Percentiles rank a stretch among this genome's conserved stretches.
Conservation (phyloP, 768 basidiomycete genomes). For the Trametes punicea region DNA sequence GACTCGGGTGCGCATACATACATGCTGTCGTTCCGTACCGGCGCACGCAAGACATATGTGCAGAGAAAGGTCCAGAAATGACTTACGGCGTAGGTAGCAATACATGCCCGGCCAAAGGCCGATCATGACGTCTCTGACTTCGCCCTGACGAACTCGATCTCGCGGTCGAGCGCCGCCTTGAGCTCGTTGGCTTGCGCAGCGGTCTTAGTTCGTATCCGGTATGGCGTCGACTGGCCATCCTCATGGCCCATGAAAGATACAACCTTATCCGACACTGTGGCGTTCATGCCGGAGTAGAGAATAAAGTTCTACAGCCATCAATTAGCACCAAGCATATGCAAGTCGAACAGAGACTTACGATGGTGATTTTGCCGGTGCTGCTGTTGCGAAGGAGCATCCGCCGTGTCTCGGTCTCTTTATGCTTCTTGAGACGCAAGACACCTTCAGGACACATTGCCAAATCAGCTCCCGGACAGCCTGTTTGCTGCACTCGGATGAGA, state of each 20-base stretch:
- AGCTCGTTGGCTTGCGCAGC: slow-evolving; percentile 56
- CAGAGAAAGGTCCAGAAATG: not conserved
- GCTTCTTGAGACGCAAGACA: slow-evolving; percentile 67
- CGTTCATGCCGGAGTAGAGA: slow-evolving; percentile 56
- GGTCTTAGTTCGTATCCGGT: slow-evolving; percentile 57
- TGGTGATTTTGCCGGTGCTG: slow-evolving; percentile 67
- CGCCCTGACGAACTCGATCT: slow-evolving; percentile 44
- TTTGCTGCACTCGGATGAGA: slow-evolving; percentile 6
- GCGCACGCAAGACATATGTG: not conserved
- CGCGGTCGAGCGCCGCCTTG: slow-evolving; percentile 58
- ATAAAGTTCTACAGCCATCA: slow-evolving; percentile 60
- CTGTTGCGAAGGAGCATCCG: slow-evolving; percentile 71
- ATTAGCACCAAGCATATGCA: not conserved
- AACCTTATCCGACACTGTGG: slow-evolving; percentile 47
- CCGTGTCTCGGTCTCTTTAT: slow-evolving; percentile 57
- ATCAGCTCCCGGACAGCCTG: not conserved
- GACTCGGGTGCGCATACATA: not conserved
- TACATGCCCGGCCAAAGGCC: too few species aligned
- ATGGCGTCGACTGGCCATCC: slow-evolving; percentile 53
- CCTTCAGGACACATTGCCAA: slow-evolving; percentile 39
- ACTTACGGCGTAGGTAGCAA: not conserved
- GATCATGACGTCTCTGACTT: slow-evolving; percentile 18
- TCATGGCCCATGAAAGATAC: slow-evolving; percentile 73
- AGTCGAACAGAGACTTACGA: slow-evolving; percentile 45
- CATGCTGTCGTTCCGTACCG: not conserved